A percentile compares a stretch with the other conserved stretches of the same genome.
phyloP scores from a whole-genome alignment of 2,329 filamentous ascomycete genomes.

The Neonectria ditissima region DNA sequence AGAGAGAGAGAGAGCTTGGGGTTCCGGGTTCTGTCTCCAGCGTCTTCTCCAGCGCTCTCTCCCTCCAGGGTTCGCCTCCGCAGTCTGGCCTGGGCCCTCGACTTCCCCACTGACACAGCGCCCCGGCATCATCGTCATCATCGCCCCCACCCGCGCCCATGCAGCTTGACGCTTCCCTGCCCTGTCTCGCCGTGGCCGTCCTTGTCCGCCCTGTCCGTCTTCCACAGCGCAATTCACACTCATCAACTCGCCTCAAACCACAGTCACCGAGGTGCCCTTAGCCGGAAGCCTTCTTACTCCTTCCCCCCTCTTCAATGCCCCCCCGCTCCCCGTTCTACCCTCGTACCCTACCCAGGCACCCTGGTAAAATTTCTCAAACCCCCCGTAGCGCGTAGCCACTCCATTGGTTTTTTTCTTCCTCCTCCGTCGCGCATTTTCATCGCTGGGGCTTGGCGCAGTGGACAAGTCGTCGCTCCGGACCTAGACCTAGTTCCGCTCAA shows the following conservation, averaged over 20 bases:
- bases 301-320: slow-evolving; percentile 32
- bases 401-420: slow-evolving; percentile 41
- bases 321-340: slow-evolving; percentile 23
- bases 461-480: slow-evolving; percentile 32
- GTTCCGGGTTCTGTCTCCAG: background rate
- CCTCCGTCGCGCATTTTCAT: slow-evolving; percentile 33
- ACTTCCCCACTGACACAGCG: slow-evolving; percentile 13
- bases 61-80: slow-evolving; percentile 23
- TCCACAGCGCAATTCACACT: slow-evolving; percentile 25
- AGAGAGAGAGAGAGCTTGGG: slow-evolving; percentile 1
- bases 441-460: slow-evolving; percentile 40
- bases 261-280: slow-evolving; percentile 15
- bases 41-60: slow-evolving; percentile 11
- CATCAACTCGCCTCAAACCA: background rate
- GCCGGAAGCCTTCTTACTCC: slow-evolving; percentile 36
- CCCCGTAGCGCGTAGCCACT: slow-evolving; percentile 41
- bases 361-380: slow-evolving; percentile 23
- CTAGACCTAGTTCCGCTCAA: slow-evolving; percentile 36
- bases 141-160: slow-evolving; percentile 18
- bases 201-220: background rate
- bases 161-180: slow-evolving; percentile 20
- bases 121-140: slow-evolving; percentile 18
- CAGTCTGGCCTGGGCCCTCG: slow-evolving; percentile 13
- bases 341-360: slow-evolving; percentile 1
- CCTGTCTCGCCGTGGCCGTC: slow-evolving; percentile 21